Evolutionary conservation across 225 moss, liverwort and hornwort species (phyloP), one percentile per base, ranked within the genome.

Genomic region (Marchantia polymorpha): DNA sequence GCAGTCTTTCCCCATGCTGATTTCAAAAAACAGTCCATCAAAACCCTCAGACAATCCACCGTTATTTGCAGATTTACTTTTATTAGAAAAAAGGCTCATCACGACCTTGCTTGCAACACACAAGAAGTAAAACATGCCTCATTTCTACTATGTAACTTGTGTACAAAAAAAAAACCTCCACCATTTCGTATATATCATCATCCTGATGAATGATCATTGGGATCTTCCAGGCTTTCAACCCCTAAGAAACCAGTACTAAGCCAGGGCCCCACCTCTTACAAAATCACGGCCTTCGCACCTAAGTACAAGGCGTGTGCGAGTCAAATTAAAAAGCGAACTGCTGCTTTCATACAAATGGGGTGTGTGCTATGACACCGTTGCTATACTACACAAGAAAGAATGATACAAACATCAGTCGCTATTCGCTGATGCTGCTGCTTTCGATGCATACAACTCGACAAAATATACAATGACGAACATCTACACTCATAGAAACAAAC

Each of bases 251-350:
- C 75, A 77, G 77, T 64, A 19, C 64, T n/a, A 77, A 64, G 77
- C 60, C 69, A 67, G 39, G 39, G 54, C 69, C 56, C 54, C 69
- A 79, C 68, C 68, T 68, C 15, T 69, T 56, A 79, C 78, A 79
- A 56, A 53, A 27, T 79, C 69, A 39, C 68, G 19, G 78, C 55
- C 78, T 79, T 79, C 78, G 51, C 10, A 79, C 67, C 78, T 79
- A 68, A 30, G 53, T 68, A 69, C 52, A 79, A 49, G 59, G 25
- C 22, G 54, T 69, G 54, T 69, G 67, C 68, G 69, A 68, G 29
- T 39, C 39, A 39, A 51, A 64, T 69, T 20, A 68, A 79, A 78
- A 79, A 77, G 3, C 39, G 39, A 23, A 10, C 19, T 77, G 77
- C 77, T 64, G 26, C 1, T 49, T 77, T 12, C 39, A 23, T 68